Percentiles rank a stretch among this genome's conserved stretches.
Conservation (phyloP, 495 filamentous ascomycete genomes). For the Tuber microsphaerosporum region DNA sequence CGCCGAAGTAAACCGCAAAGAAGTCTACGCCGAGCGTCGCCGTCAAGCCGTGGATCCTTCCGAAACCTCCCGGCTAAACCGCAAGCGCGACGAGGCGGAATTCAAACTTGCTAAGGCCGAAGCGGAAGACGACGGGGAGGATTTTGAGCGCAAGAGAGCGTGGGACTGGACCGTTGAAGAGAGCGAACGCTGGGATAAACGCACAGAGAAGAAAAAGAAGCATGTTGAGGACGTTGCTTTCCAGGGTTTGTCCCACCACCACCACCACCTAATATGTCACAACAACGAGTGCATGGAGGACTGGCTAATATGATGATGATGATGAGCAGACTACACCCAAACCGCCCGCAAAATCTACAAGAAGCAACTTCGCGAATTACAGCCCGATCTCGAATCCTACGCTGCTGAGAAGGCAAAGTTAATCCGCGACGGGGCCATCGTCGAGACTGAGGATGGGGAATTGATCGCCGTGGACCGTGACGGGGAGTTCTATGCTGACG, state of each 20-base stretch:
- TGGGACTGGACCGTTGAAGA: constrained; percentile 99
- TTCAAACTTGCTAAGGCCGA: constrained; percentile 93
- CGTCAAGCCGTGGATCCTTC: constrained; percentile 69
- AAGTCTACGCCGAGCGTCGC: constrained; percentile 73
- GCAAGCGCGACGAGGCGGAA: constrained; percentile 75
- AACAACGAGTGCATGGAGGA: neutral
- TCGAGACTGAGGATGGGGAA: constrained; percentile 90
- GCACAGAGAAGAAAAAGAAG: constrained; percentile 74
- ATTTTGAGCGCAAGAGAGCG: constrained; percentile 94
- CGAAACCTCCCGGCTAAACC: constrained; percentile 62
- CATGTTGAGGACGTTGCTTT: constrained; percentile 83
- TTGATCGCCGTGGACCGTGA: constrained; percentile 86
- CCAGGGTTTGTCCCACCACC: constrained; percentile 43
- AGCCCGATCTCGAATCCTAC: constrained; percentile 68
- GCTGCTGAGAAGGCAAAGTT: constrained; percentile 79
- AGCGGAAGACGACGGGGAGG: constrained; percentile 71
- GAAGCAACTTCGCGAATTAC: constrained; percentile 69
- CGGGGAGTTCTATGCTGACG: constrained; percentile 81
- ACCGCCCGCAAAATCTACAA: constrained; percentile 91
- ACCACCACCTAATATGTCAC: neutral
- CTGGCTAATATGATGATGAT: constrained; percentile 1
- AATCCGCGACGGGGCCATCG: constrained; percentile 80
- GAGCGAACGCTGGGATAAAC: constrained; percentile 84
- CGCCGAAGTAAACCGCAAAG: constrained; percentile 69
- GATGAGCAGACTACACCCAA: constrained; percentile 60